Base-by-base conservation (phyloP, 306 rosid species). In the Castanea crenata region DNA sequence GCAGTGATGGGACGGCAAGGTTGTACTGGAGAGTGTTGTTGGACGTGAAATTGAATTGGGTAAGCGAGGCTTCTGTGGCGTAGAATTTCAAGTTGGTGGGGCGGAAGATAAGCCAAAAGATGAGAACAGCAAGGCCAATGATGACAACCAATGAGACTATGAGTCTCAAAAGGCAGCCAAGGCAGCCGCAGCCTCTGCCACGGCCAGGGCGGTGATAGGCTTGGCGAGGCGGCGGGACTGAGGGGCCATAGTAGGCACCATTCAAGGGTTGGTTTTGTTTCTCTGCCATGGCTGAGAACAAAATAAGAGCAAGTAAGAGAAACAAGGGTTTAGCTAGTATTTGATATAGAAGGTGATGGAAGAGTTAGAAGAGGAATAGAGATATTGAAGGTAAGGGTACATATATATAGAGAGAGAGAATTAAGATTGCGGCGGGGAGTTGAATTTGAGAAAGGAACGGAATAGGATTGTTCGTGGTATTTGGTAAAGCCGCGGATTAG, bases 211-310 rank as follows among this genome's bases (percentile, higher is more conserved):
- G 88, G 78, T 78, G 69, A 85, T 84, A 64, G 73, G 89, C 65
- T 7, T 79, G 75, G 20, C 34, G 55, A 1, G 85, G 72, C 2
- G 96, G 92, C 0, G 98, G 98, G 67, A 94, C 71, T 3, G 98
- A 73, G 2, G 98, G 97, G 51, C 97, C 98, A 78, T 94, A 92
- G 79, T 88, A 94, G 35, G 98, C 88, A 25, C 97, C 96, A 86
- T 94, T 94, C 46, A 94, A 68, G 46, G 46, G 46, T 3, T 87
- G 80, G 14, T 85, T 16, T 25, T 75, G 85, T 5, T 88, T 87
- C 52, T 84, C 82, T 0, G 92, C 83, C 93, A 92, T 92, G 72
- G 16, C 12, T 49, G 15, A 41, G 46, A 41, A 49, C 54, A 12
- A 49, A 49, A 49, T 49, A 8, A 41, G 46, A 0, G 46, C 46